Evolutionary conservation across 1,284 basidiomycete genomes (phyloP).

Genomic region (Meripilus lineatus): DNA sequence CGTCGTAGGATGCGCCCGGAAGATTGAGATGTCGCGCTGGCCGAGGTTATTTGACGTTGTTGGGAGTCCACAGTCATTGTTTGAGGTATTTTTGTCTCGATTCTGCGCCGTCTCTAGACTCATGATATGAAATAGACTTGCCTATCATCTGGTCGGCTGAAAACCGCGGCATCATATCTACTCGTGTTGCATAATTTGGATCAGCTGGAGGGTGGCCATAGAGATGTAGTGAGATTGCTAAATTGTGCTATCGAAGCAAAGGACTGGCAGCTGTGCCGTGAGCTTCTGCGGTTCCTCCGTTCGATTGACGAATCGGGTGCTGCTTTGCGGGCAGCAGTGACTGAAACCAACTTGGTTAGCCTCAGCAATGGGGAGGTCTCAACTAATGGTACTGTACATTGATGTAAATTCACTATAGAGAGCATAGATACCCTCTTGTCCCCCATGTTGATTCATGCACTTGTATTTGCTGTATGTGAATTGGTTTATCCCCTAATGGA

Average conservation of each 20-base stretch:
- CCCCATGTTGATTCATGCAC: too few species aligned
- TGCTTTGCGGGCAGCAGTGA: conserved; percentile 61
- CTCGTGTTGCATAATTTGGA: conserved; percentile 93
- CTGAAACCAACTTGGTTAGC: conserved; percentile 30
- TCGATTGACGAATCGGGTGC: conserved; percentile 84
- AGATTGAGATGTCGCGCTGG: conserved; percentile 96
- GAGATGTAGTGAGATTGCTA: conserved; percentile 76
- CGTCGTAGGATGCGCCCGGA: conserved; percentile 93
- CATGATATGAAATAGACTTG: conserved; percentile 52
- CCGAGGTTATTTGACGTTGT: conserved; percentile 84
- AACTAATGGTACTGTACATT: background rate
- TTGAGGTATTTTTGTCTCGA: conserved; percentile 56
- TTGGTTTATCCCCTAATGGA: too few species aligned
- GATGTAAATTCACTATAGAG: background rate
- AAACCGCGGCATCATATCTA: conserved; percentile 91
- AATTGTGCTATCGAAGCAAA: conserved; percentile 67
- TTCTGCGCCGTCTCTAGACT: background rate
- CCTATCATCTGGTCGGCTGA: conserved; percentile 67
- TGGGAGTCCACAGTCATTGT: conserved; percentile 86
- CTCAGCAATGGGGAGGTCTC: background rate
- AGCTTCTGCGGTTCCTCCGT: conserved; percentile 87
- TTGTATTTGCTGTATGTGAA: too few species aligned
- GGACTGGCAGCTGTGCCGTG: conserved; percentile 81
- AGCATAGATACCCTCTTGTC: too few species aligned
- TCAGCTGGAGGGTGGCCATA: conserved; percentile 75